These are phyloP conservation scores for Scedosporium aurantiacum DNA, from an alignment of 2,329 filamentous ascomycete species.

Conservation along the genomic window DNA sequence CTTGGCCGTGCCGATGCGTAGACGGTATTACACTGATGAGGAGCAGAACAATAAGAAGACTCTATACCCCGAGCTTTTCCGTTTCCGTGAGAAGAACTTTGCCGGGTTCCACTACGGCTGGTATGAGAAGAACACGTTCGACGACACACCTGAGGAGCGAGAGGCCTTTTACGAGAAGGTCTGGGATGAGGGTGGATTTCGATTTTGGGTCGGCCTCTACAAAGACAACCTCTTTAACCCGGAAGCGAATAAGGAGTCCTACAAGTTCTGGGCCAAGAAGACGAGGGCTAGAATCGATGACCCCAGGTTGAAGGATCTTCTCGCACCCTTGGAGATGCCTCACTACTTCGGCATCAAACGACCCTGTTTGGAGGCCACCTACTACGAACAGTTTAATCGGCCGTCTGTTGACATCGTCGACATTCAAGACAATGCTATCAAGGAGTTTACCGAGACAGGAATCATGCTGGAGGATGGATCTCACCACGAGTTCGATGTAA, in stretches of 20 bases:
- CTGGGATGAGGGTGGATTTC: slow-evolving; percentile 43
- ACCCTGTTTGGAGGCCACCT: slow-evolving; percentile 28
- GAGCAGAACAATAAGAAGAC: slow-evolving; percentile 32
- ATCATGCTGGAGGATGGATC: slow-evolving; percentile 28
- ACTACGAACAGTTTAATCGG: slow-evolving; percentile 37
- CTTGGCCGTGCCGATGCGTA: slow-evolving; percentile 50
- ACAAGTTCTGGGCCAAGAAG: slow-evolving; percentile 45
- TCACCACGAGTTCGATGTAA: slow-evolving; percentile 30
- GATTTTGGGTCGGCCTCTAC: slow-evolving; percentile 42
- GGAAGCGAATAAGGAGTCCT: slow-evolving; percentile 39
- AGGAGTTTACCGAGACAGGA: slow-evolving; percentile 28
- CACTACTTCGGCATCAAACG: slow-evolving; percentile 45
- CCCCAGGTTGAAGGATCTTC: slow-evolving; percentile 33
- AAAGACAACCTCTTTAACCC: slow-evolving; percentile 35
- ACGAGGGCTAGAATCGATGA: slow-evolving; percentile 38
- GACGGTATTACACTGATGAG: slow-evolving; percentile 24
- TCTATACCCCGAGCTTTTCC: slow-evolving; percentile 40
- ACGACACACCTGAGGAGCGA: slow-evolving; percentile 38
- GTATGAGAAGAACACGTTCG: slow-evolving; percentile 41
- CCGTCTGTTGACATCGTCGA: slow-evolving; percentile 30
- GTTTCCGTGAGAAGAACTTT: slow-evolving; percentile 39
- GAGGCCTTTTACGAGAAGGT: slow-evolving; percentile 35
- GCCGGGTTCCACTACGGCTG: slow-evolving; percentile 49
- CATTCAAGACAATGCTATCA: slow-evolving; percentile 27
- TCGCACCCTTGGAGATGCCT: slow-evolving; percentile 40